These are phyloP conservation scores for Ceriops zippeliana DNA, from an alignment of 345 rosid species.

Conservation along the genomic window DNA sequence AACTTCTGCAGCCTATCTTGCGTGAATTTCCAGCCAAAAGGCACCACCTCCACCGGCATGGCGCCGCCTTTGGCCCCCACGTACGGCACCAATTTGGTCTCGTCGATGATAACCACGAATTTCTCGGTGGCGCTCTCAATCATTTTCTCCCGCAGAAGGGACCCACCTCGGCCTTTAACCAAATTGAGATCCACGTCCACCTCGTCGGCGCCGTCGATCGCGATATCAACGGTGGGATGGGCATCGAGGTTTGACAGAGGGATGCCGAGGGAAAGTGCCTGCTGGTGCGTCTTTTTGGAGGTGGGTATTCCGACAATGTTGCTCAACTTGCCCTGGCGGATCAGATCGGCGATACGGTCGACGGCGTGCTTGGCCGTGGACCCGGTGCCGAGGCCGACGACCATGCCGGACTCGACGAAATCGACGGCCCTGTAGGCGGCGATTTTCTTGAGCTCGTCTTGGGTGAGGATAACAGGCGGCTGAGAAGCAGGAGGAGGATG, in stretches of 20 bases:
- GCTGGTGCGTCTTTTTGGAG: slow-evolving; percentile 61
- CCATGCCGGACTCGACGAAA: slow-evolving; percentile 86
- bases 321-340: slow-evolving; percentile 59
- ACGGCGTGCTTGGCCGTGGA: slow-evolving; percentile 95
- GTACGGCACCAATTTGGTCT: slow-evolving; percentile 53
- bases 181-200: slow-evolving; percentile 72
- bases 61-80: slow-evolving; percentile 76
- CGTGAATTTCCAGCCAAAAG: slow-evolving; percentile 76
- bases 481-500: not conserved
- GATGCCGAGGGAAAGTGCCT: slow-evolving; percentile 70
- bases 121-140: slow-evolving; percentile 73
- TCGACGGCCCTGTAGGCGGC: slow-evolving; percentile 89
- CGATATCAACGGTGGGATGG: slow-evolving; percentile 61
- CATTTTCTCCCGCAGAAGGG: slow-evolving; percentile 84
- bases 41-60: slow-evolving; percentile 77
- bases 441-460: slow-evolving; percentile 67
- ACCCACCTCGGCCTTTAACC: slow-evolving; percentile 92
- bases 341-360: slow-evolving; percentile 73
- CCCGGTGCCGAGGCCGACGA: slow-evolving; percentile 91
- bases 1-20: slow-evolving; percentile 43
- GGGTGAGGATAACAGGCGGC: slow-evolving; percentile 41
- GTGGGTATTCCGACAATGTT: slow-evolving; percentile 83
- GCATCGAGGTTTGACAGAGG: slow-evolving; percentile 78
- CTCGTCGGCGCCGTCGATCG: slow-evolving; percentile 96
- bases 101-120: slow-evolving; percentile 74